These are phyloP conservation scores for Spathaspora sp. DNA, from an alignment of 805 yeast species.

Conservation along the genomic window DNA sequence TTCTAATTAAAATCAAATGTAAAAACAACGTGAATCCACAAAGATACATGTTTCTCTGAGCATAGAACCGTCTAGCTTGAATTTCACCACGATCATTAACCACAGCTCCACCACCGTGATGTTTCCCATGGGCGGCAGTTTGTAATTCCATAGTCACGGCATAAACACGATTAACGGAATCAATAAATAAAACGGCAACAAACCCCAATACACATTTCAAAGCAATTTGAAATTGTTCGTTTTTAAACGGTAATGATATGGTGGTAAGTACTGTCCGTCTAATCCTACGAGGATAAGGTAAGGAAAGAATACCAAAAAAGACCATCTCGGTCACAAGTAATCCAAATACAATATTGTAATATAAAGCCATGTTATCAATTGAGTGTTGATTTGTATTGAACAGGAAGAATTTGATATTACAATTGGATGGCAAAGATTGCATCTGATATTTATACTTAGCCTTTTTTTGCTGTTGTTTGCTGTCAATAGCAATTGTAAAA, in stretches of 20 bases:
- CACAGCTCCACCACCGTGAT: constrained; percentile 16
- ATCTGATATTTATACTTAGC: not conserved
- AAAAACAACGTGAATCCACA: constrained; percentile 94
- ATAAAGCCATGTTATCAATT: constrained; percentile 35
- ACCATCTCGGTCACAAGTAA: constrained; percentile 75
- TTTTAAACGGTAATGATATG: constrained; percentile 64
- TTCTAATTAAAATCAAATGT: constrained; percentile 79
- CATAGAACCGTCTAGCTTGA: constrained; percentile 87
- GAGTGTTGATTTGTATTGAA: not conserved
- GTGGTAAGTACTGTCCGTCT: constrained; percentile 66
- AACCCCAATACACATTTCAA: constrained; percentile 81
- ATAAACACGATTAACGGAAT: constrained; percentile 80
- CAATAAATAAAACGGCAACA: constrained; percentile 78
- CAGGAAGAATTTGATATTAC: not conserved
- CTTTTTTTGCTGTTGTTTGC: not conserved
- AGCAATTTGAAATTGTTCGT: constrained; percentile 69
- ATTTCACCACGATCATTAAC: constrained; percentile 71
- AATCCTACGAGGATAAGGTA: constrained; percentile 77
- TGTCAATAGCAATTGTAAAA: not conserved
- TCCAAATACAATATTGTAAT: constrained; percentile 59
- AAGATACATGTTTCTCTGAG: constrained; percentile 93
- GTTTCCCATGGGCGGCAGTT: constrained; percentile 16
- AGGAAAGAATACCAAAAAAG: constrained; percentile 71
- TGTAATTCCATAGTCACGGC: constrained; percentile 62
- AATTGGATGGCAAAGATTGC: not conserved